A percentile compares a stretch with the other conserved stretches of the same genome.
These are phyloP conservation scores for Xylariales sp. DNA, from an alignment of 2,329 filamentous ascomycete species.

Conservation along the genomic window DNA sequence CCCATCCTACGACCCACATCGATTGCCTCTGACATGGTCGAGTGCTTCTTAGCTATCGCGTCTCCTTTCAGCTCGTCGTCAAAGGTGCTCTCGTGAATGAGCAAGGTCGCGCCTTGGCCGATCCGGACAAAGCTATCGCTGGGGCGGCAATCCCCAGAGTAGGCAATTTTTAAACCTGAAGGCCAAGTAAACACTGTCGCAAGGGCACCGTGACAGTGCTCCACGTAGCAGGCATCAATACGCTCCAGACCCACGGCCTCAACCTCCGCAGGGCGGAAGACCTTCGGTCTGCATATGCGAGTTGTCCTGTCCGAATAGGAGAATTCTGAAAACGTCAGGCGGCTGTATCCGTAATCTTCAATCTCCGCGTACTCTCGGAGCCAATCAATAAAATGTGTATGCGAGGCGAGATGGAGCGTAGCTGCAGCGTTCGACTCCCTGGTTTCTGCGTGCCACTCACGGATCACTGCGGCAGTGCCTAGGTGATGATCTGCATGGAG, in stretches of 20 bases:
- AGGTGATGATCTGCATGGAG: constrained; percentile 95
- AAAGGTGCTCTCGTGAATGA: constrained; percentile 96
- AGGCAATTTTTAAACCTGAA: constrained; percentile 79
- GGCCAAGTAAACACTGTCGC: constrained; percentile 76
- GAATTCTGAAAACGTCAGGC: constrained; percentile 25
- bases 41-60: constrained; percentile 84
- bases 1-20: constrained; percentile 72
- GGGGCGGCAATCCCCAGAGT: constrained; percentile 91
- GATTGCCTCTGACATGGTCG: constrained; percentile 82
- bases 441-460: constrained; percentile 67
- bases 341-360: constrained; percentile 69
- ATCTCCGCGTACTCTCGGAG: constrained; percentile 74
- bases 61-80: constrained; percentile 78
- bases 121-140: constrained; percentile 64
- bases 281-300: constrained; percentile 16
- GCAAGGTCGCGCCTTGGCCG: constrained; percentile 71
- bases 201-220: constrained; percentile 76
- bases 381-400: constrained; percentile 68
- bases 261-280: constrained; percentile 34
- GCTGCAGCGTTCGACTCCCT: constrained; percentile 24
- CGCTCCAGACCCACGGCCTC: constrained; percentile 57
- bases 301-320: not conserved
- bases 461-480: constrained; percentile 75
- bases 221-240: constrained; percentile 64
- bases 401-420: constrained; percentile 64